Evolutionary conservation across 176 grass and related monocot species (phyloP).

Genomic region (Lolium rigidum): DNA sequence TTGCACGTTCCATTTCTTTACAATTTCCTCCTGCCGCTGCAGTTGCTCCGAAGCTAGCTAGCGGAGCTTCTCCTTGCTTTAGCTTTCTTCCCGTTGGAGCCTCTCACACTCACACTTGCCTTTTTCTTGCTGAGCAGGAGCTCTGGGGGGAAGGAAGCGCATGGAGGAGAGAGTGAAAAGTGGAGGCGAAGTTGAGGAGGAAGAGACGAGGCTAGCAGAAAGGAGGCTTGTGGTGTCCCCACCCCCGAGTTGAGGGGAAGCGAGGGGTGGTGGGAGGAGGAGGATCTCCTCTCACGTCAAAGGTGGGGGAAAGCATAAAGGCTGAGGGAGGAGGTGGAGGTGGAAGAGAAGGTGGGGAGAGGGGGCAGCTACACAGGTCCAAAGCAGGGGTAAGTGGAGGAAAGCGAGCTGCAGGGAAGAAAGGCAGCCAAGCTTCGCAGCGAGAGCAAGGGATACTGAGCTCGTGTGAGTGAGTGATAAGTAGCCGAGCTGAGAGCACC

Average conservation of each 20-base stretch:
- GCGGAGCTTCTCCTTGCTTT: background rate
- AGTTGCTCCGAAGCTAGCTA: constrained; percentile 11
- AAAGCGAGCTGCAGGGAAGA: background rate
- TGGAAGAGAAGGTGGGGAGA: background rate
- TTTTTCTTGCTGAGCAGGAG: constrained; percentile 37
- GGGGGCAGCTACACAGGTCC: constrained; percentile 14
- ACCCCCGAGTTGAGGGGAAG: constrained; percentile 32
- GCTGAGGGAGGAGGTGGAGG: background rate
- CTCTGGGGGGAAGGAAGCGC: constrained; percentile 8
- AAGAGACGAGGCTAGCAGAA: constrained; percentile 21
- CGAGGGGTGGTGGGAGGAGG: background rate
- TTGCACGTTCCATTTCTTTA: constrained; percentile 35
- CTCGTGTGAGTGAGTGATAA: background rate
- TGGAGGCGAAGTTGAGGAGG: background rate
- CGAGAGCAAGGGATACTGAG: constrained; percentile 6
- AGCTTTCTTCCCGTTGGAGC: constrained; percentile 36
- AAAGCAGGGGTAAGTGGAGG: constrained; percentile 31
- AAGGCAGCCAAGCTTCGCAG: background rate
- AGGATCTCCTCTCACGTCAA: constrained; percentile 59
- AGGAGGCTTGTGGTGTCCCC: constrained; percentile 40
- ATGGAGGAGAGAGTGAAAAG: constrained; percentile 36
- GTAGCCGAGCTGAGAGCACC: constrained; percentile 20
- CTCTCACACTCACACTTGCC: constrained; percentile 17
- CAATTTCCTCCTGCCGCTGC: constrained; percentile 5
- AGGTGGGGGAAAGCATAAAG: constrained; percentile 56